Conservation (phyloP, 2,329 filamentous ascomycete species). For the Reticulascus tulasneorum region DNA sequence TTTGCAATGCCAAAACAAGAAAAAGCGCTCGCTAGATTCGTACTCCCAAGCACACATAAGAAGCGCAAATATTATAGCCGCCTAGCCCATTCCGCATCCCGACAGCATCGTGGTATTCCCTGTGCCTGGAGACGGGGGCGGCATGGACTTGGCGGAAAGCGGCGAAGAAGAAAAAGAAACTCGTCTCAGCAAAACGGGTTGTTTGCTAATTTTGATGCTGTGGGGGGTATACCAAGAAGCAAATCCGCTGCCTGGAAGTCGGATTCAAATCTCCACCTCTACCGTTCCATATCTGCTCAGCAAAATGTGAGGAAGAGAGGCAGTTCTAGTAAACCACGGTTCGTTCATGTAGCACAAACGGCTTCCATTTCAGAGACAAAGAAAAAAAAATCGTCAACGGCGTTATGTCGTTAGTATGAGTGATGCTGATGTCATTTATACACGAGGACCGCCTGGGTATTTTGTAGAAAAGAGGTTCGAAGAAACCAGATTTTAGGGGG, state of each 20-base stretch:
- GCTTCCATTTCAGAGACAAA: too few species aligned
- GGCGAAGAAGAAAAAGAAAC: neutral
- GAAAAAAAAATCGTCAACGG: conserved; percentile 25
- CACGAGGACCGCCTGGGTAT: conserved; percentile 13
- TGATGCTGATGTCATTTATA: conserved; percentile 9
- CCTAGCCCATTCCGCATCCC: too few species aligned
- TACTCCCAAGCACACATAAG: conserved; percentile 6
- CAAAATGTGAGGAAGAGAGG: too few species aligned
- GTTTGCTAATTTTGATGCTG: conserved; percentile 13
- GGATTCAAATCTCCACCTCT: too few species aligned
- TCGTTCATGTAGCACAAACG: too few species aligned
- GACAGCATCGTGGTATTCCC: too few species aligned
- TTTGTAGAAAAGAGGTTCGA: conserved; percentile 7
- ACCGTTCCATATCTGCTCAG: too few species aligned
- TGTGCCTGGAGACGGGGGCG: too few species aligned
- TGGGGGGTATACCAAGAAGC: conserved; percentile 14
- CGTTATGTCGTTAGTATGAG: conserved; percentile 28
- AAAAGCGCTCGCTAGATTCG: conserved; percentile 14
- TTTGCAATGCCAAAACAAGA: conserved; percentile 13
- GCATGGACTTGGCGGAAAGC: neutral
- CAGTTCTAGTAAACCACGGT: too few species aligned
- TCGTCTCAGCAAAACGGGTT: conserved; percentile 6
- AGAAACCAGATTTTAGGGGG: conserved; percentile 15
- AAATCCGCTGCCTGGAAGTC: too few species aligned
- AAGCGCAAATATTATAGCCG: conserved; percentile 2